A percentile compares a stretch with the other conserved stretches of the same genome.
Evolutionary conservation across 2,329 filamentous ascomycete genomes (phyloP).

Genomic region (Fusarium oxysporum): DNA sequence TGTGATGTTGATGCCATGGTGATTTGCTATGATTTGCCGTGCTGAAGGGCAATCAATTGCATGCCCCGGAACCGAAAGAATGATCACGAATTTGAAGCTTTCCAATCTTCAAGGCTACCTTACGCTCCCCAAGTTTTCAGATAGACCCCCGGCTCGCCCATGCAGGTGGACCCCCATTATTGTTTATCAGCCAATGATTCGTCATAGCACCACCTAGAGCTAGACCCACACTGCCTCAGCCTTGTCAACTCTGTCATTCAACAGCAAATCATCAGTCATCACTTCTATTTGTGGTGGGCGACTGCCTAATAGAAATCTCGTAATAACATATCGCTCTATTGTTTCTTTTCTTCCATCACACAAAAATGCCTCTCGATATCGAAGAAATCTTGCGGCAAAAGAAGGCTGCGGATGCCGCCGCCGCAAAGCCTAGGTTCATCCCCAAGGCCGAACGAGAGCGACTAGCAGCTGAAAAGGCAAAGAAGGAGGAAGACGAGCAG

Average conservation of each 20-base stretch:
- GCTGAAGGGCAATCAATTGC: conserved; percentile 36
- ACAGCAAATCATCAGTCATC: conserved; percentile 8
- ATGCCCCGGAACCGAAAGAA: conserved; percentile 4
- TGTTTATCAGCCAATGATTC: conserved; percentile 23
- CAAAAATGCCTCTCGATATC: conserved; percentile 71
- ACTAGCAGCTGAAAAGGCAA: conserved; percentile 80
- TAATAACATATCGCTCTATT: neutral
- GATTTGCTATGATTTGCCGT: conserved; percentile 26
- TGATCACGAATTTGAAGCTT: conserved; percentile 20
- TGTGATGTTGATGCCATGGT: conserved; percentile 53
- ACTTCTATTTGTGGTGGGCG: neutral
- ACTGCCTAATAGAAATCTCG: neutral
- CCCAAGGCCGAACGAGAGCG: conserved; percentile 85
- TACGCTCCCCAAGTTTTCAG: conserved; percentile 34
- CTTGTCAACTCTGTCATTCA: conserved; percentile 29
- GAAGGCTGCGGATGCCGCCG: conserved; percentile 84
- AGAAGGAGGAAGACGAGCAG: conserved; percentile 74
- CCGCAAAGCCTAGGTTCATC: conserved; percentile 88
- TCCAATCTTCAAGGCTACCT: conserved; percentile 36
- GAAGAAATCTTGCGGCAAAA: conserved; percentile 89
- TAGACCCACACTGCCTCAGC: conserved; percentile 32
- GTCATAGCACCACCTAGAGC: neutral
- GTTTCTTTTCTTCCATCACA: neutral
- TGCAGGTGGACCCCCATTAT: conserved; percentile 4
- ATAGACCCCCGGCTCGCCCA: neutral